Base-by-base conservation (phyloP, 1,139 yeast species). In the Hemisphaericaspora subhashii region DNA sequence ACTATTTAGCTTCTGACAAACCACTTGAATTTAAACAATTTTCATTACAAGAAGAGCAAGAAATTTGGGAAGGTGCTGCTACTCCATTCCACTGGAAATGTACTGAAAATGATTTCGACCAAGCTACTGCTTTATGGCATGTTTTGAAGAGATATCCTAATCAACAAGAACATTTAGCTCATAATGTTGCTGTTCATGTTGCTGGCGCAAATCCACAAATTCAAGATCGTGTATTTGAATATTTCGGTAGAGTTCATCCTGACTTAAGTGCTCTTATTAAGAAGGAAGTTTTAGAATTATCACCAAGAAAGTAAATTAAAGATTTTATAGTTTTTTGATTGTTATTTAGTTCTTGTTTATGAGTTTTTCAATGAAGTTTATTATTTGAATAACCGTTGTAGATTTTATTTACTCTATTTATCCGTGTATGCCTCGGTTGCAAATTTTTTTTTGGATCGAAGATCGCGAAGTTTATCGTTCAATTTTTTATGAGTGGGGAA, bases 51-150 rank as follows among this genome's bases (percentile, higher is more conserved):
- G 74, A 76, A 57, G 79, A 78, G 48, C 96, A 88, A 64, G 97
- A 90, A 68, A 74, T 78, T 46, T 89, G 96, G 90, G 68, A 74
- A 43, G 97, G 97, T 45, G 82, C 94, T 48, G 96, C 95, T 41
- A 72, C 82, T 49, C 87, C 88, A 53, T 86, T 80, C 81, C 94
- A 87, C 72, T 89, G 96, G 96, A 75, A 78, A 47, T 76, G 77
- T 33, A 84, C 82, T 42, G 83, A 75, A 41, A 72, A 70, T 41
- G 96, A 88, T 62, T 74, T 56, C 86, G 83, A 67, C 77, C 97
- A 55, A 74, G 84, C 64, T 71, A 62, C 52, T 64, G 71, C 52
- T 73, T 60, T 90, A 86, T 77, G 71, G 83, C 71, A 82, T 44
- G 92, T 85, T 35, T 76, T 86, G 62, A 86, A 85, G 45, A 83